A percentile compares a stretch with the other conserved stretches of the same genome.
Conservation (phyloP, 169 alveolate species). For the Cryptosporidium sp. region DNA sequence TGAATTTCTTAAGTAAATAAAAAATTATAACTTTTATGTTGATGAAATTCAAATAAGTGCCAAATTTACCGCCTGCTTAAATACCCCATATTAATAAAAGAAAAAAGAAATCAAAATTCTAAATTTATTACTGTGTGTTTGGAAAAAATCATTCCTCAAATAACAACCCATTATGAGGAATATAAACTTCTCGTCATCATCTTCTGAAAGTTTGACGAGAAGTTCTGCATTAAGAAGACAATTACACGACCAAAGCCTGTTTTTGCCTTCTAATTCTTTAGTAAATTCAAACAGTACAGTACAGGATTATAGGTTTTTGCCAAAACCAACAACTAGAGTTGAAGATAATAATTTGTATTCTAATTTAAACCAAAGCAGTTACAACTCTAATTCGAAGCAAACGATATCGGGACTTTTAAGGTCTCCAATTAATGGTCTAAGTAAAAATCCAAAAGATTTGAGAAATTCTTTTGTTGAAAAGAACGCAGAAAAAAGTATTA, state of each 20-base stretch:
- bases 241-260: conserved; percentile 12
- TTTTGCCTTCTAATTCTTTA: neutral
- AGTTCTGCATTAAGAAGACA: conserved; percentile 2
- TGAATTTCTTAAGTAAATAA: neutral
- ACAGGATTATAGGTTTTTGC: conserved; percentile 52
- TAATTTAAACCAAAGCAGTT: neutral
- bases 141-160: conserved; percentile 15
- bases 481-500: neutral
- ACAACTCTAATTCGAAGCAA: neutral
- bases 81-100: neutral
- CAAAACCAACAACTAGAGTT: neutral
- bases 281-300: conserved; percentile 15
- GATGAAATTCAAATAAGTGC: neutral
- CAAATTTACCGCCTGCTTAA: conserved; percentile 24
- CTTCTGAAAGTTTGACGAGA: conserved; percentile 43
- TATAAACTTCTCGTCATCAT: conserved; percentile 61
- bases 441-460: neutral
- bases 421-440: conserved; percentile 14
- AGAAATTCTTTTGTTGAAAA: neutral
- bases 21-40: neutral
- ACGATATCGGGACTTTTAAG: neutral
- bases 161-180: conserved; percentile 30
- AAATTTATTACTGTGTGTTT: conserved; percentile 20
- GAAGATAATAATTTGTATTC: neutral
- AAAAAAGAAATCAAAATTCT: neutral